These are phyloP conservation scores for Citrullus mucosospermus DNA, from an alignment of 306 rosid species.

Conservation along the genomic window DNA sequence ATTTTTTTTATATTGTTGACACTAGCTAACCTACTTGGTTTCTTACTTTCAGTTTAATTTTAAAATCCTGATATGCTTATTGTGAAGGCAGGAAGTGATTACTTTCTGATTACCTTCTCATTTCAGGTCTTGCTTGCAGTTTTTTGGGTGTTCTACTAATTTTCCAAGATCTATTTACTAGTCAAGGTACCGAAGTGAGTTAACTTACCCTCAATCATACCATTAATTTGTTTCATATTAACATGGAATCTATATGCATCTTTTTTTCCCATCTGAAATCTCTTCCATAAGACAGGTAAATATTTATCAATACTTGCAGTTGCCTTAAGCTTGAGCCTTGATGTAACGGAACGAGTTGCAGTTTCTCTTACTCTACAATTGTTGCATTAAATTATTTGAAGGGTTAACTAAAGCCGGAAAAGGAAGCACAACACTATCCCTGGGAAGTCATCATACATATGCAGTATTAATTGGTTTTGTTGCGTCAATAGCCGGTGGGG, in stretches of 20 bases:
- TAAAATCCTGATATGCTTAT: neutral
- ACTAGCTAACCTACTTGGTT: neutral
- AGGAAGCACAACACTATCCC: constrained; percentile 17
- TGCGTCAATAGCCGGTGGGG: constrained; percentile 58
- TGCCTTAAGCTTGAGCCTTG: neutral
- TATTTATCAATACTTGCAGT: neutral
- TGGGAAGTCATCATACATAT: constrained; percentile 24
- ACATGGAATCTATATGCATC: neutral
- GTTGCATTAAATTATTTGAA: constrained; percentile 14
- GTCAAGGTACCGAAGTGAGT: constrained; percentile 40
- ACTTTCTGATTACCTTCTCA: constrained; percentile 8
- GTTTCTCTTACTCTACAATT: constrained; percentile 13
- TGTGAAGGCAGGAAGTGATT: constrained; percentile 1
- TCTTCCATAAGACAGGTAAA: constrained; percentile 6
- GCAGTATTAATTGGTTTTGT: constrained; percentile 42
- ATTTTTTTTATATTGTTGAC: neutral
- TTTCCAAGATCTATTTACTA: constrained; percentile 42
- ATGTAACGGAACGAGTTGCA: constrained; percentile 3
- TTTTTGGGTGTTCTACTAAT: constrained; percentile 67
- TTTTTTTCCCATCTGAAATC: neutral
- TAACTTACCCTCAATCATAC: constrained; percentile 3
- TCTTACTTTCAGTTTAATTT: neutral
- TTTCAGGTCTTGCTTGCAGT: constrained; percentile 77
- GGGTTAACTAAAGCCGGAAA: constrained; percentile 34
- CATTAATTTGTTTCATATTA: neutral